A percentile compares a stretch with the other conserved stretches of the same genome.
Evolutionary conservation across 495 filamentous ascomycete genomes (phyloP).

Genomic region (Massariosphaeria phaeospora): DNA sequence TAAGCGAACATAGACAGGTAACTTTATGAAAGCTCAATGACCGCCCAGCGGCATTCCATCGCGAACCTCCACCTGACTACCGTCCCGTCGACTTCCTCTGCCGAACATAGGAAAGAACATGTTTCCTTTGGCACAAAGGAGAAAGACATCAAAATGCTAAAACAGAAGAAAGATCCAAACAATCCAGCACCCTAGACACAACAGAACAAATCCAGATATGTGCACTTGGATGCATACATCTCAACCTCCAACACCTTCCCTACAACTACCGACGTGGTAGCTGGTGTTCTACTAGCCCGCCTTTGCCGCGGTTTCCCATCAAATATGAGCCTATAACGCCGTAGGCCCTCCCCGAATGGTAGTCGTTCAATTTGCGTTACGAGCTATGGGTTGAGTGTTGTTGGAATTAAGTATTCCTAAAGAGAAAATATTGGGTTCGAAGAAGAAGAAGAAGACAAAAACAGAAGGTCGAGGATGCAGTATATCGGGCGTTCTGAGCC

Average conservation of each 20-base stretch:
- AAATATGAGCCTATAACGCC: slow-evolving; percentile 19
- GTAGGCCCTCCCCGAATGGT: slow-evolving; percentile 1
- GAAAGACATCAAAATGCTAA: too few relatives aligned
- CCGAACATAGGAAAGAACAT: slow-evolving; percentile 5
- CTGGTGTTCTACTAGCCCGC: slow-evolving; percentile 8
- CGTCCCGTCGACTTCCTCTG: not conserved
- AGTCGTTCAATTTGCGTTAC: slow-evolving; percentile 31
- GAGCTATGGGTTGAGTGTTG: not conserved
- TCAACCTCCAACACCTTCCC: slow-evolving; percentile 10
- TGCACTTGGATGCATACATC: not conserved
- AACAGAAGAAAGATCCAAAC: slow-evolving; percentile 11
- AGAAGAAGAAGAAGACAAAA: slow-evolving; percentile 10
- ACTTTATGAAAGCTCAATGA: slow-evolving; percentile 9
- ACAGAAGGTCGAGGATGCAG: slow-evolving; percentile 3
- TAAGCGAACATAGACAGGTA: slow-evolving; percentile 4
- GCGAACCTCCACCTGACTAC: not conserved
- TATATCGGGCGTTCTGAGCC: slow-evolving; percentile 23
- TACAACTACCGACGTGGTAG: not conserved
- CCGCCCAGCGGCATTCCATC: slow-evolving; percentile 22
- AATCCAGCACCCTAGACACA: slow-evolving; percentile 2
- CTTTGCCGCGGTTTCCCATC: not conserved
- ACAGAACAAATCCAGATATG: slow-evolving; percentile 4
- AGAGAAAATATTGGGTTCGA: too few relatives aligned
- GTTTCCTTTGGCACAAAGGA: too few relatives aligned
- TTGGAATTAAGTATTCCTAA: slow-evolving; percentile 21